Evolutionary conservation across 495 filamentous ascomycete genomes (phyloP), one percentile per base, ranked within the genome.

Genomic region (Xylaria nigripes): DNA sequence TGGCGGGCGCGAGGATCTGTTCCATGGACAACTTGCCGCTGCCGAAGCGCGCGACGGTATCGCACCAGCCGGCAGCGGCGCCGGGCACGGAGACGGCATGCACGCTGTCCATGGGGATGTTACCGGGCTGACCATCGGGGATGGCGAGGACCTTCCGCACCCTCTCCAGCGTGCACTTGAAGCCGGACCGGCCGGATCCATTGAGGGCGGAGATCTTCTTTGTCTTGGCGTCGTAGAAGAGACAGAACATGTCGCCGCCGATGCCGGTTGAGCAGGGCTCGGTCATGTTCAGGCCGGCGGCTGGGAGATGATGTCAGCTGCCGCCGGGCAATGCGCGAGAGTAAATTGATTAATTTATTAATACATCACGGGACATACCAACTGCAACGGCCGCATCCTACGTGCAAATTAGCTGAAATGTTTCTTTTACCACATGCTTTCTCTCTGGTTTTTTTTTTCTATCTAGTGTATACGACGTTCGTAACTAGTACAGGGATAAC

Each of bases 231-330:
- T 89, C 78, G 72, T 94, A 97, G 77, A 84, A 97, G 9, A 98
- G 83, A 67, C 89, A 95, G 76, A 98, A 98, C 83, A 96, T 90
- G 71, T 98, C 93, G 29, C 93, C 93, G 54, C 94, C 93, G 57
- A 98, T 96, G n/a, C 93, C 93, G 2, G 93, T 97, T 0, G 86
- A 90, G 38, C 84, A 81, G 12, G 93, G 94, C 64, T 98, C 94
- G 3, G 94, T 95, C 68, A 97, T 82, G 70, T 96, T 96, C 23
- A 98, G 71, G 24, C 80, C 89, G 34, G 93, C 93, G 42, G 90
- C 87, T 81, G n/a, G n/a, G n/a, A n/a, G n/a, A n/a, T n/a, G n/a
- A n/a, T n/a, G n/a, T n/a, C n/a, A n/a, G n/a, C n/a, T n/a, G 9
- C 9, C 10, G 19, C 12, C 12, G 6, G 6, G 32, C 6, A 34